Conservation (phyloP, 2,329 filamentous ascomycete genomes). For the Pseudonectria buxi region DNA sequence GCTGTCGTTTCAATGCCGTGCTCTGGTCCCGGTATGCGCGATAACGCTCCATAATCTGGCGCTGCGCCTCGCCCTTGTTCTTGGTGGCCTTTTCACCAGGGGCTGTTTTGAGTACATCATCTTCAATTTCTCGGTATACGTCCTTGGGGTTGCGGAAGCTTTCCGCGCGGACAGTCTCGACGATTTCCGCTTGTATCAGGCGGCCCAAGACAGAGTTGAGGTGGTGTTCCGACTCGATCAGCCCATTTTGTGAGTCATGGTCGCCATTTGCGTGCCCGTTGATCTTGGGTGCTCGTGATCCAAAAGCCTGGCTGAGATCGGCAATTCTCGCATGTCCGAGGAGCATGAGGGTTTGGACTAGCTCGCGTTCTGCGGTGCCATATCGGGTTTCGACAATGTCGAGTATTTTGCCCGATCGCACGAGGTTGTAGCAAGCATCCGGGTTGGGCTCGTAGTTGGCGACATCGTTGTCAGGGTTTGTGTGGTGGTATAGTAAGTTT, state of each 20-base stretch:
- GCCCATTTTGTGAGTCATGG: constrained; percentile 23
- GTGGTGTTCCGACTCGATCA: constrained; percentile 40
- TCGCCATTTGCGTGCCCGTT: constrained; percentile 31
- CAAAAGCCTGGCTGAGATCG: constrained; percentile 61
- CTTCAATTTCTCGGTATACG: constrained; percentile 53
- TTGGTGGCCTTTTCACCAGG: constrained; percentile 45
- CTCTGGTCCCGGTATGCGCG: constrained; percentile 47
- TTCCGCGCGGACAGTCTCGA: constrained; percentile 54
- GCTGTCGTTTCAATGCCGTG: constrained; percentile 44
- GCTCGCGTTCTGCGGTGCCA: constrained; percentile 64
- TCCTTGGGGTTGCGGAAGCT: constrained; percentile 58
- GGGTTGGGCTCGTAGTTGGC: constrained; percentile 82
- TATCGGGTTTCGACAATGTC: constrained; percentile 67
- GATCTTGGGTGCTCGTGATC: constrained; percentile 28
- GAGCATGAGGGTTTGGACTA: constrained; percentile 68
- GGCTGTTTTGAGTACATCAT: constrained; percentile 47
- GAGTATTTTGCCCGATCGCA: constrained; percentile 75
- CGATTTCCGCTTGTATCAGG: constrained; percentile 57
- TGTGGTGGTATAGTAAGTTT: constrained; percentile 71
- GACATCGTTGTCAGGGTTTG: constrained; percentile 51
- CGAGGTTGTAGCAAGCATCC: constrained; percentile 71
- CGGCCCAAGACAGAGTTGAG: constrained; percentile 45
- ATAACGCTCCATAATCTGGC: constrained; percentile 48
- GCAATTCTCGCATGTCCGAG: constrained; percentile 70
- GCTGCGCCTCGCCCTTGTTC: constrained; percentile 56